Evolutionary conservation across 805 yeast species (phyloP).

Genomic region (Lachancea mirantina): DNA sequence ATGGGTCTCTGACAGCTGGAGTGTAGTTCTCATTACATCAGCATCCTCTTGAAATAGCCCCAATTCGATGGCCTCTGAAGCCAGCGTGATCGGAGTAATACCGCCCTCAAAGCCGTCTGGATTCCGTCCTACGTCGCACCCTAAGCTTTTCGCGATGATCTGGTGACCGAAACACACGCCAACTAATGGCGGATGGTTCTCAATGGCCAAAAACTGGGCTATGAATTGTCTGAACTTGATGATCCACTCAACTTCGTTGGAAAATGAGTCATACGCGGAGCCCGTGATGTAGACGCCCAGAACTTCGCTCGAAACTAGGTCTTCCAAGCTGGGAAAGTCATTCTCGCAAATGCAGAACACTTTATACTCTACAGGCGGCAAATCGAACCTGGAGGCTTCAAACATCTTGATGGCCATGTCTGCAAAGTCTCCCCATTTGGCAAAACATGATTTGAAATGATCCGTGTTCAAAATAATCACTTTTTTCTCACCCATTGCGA

Average conservation of each 20-base stretch:
- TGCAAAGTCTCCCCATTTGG: constrained; percentile 23
- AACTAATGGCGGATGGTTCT: constrained; percentile 39
- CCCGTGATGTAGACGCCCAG: constrained; percentile 43
- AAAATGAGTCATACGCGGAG: constrained; percentile 41
- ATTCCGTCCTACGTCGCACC: constrained; percentile 50
- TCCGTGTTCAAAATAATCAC: constrained; percentile 27
- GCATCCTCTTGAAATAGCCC: constrained; percentile 10
- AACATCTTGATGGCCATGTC: constrained; percentile 21
- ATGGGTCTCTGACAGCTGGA: constrained; percentile 47
- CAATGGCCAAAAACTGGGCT: constrained; percentile 10
- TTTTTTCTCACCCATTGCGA: too few relatives aligned
- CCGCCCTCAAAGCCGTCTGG: constrained; percentile 72
- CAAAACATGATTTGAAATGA: constrained; percentile 16
- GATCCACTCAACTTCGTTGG: constrained; percentile 35
- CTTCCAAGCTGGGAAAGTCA: constrained; percentile 22
- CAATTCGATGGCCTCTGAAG: constrained; percentile 31
- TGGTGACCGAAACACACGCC: constrained; percentile 92
- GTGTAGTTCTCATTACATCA: constrained; percentile 10
- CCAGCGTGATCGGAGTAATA: constrained; percentile 41
- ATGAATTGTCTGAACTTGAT: constrained; percentile 34
- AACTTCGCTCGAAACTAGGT: constrained; percentile 11
- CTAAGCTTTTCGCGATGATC: constrained; percentile 58
- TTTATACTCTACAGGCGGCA: constrained; percentile 14
- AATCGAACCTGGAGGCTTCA: constrained; percentile 10
- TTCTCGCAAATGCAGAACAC: constrained; percentile 15